Evolutionary conservation across 495 filamentous ascomycete genomes (phyloP).

Genomic region (Xeromyces bisporus): DNA sequence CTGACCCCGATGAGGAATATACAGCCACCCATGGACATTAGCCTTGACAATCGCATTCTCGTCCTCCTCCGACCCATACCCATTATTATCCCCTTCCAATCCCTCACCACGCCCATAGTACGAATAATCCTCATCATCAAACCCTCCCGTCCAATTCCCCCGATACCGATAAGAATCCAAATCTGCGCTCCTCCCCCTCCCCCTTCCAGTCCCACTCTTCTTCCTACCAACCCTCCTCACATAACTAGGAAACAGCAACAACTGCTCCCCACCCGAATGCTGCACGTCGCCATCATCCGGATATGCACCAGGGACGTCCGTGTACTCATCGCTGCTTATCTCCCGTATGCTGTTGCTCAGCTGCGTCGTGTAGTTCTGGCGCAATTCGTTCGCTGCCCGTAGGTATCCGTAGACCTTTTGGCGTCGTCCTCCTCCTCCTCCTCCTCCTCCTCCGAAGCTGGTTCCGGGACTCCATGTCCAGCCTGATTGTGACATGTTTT

Average conservation of each 20-base stretch:
- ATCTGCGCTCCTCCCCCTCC: constrained; percentile 10
- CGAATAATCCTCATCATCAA: constrained; percentile 5
- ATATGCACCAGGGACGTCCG: constrained; percentile 57
- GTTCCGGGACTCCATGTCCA: too few relatives aligned
- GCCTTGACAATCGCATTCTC: constrained; percentile 71
- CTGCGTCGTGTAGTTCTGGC: constrained; percentile 58
- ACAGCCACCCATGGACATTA: constrained; percentile 90
- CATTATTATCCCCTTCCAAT: constrained; percentile 24
- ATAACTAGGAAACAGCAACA: constrained; percentile 89
- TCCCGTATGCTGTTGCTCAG: constrained; percentile 30
- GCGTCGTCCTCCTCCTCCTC: constrained; percentile 56
- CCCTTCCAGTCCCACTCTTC: too few relatives aligned
- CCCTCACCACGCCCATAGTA: background rate
- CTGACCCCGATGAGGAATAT: constrained; percentile 67
- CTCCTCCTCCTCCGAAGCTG: too few relatives aligned
- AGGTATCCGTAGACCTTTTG: constrained; percentile 72
- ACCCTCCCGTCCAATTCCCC: constrained; percentile 5
- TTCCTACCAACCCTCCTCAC: constrained; percentile 43
- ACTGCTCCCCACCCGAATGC: constrained; percentile 67
- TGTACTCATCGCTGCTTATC: constrained; percentile 35
- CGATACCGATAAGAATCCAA: constrained; percentile 2
- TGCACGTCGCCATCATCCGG: constrained; percentile 70
- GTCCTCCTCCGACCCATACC: constrained; percentile 50
- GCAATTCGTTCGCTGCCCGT: constrained; percentile 77
- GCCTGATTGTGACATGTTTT: too few relatives aligned